Conservation (phyloP, 495 filamentous ascomycete genomes). For the Tuber borchii region DNA sequence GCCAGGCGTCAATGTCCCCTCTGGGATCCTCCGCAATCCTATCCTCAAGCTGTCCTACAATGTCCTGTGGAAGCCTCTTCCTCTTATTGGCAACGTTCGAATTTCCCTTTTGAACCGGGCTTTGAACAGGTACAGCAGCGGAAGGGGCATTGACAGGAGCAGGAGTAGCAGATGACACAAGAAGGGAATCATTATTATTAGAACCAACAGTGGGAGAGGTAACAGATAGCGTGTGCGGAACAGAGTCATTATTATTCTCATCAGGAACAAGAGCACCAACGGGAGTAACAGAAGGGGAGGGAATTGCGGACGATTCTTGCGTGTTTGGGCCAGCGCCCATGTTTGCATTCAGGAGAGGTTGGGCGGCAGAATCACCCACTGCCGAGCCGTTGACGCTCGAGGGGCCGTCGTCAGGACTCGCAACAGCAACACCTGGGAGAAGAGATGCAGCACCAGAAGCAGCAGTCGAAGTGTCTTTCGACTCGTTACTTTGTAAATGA, state of each 20-base stretch:
- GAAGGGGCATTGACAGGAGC: constrained; percentile 30
- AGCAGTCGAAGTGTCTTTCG: constrained; percentile 31
- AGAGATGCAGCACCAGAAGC: constrained; percentile 29
- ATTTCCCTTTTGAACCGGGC: constrained; percentile 26
- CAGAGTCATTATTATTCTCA: constrained; percentile 37
- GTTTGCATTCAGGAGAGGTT: constrained; percentile 32
- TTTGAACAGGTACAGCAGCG: constrained; percentile 31
- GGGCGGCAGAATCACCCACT: constrained; percentile 25
- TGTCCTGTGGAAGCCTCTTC: constrained; percentile 64
- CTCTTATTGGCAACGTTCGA: constrained; percentile 37
- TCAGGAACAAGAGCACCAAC: constrained; percentile 34
- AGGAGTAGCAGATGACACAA: constrained; percentile 29
- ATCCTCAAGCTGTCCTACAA: constrained; percentile 78
- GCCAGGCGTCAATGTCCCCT: constrained; percentile 85
- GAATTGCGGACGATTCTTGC: constrained; percentile 35
- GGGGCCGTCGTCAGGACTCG: constrained; percentile 31
- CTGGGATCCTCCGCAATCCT: constrained; percentile 83
- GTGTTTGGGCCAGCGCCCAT: constrained; percentile 21
- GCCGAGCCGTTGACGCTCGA: constrained; percentile 32
- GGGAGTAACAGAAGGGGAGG: constrained; percentile 30
- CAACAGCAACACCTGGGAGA: constrained; percentile 32
- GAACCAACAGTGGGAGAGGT: constrained; percentile 26
- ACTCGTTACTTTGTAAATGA: constrained; percentile 38
- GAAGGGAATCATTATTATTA: constrained; percentile 38
- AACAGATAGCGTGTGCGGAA: constrained; percentile 35